phyloP scores from a whole-genome alignment of 2,329 filamentous ascomycete genomes.

The Metarhizium anisopliae region DNA sequence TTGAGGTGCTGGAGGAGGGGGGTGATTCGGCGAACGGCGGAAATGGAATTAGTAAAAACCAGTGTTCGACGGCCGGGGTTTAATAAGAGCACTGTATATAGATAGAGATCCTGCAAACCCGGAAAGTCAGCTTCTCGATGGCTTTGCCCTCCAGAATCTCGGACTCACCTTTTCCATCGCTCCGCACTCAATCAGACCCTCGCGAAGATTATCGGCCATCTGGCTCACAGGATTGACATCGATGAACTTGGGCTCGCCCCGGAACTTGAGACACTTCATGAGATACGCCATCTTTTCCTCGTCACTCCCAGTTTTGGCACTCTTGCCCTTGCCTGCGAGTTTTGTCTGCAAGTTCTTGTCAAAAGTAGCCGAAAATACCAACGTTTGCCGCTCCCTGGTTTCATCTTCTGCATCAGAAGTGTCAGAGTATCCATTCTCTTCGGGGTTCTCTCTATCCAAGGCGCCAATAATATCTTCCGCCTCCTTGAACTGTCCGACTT shows the following conservation, averaged over 20 bases:
- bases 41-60: slow-evolving; percentile 94
- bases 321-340: slow-evolving; percentile 64
- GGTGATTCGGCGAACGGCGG: slow-evolving; percentile 75
- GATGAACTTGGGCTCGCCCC: slow-evolving; percentile 78
- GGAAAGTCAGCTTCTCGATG: slow-evolving; percentile 11
- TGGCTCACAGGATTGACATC: slow-evolving; percentile 84
- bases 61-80: slow-evolving; percentile 74
- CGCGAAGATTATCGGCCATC: slow-evolving; percentile 78
- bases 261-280: slow-evolving; percentile 80
- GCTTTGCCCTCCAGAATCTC: neutral
- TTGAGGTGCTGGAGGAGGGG: slow-evolving; percentile 78
- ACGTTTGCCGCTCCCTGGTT: slow-evolving; percentile 59
- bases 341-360: slow-evolving; percentile 88
- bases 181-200: slow-evolving; percentile 85
- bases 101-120: slow-evolving; percentile 64
- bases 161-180: slow-evolving; percentile 78
- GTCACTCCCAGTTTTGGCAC: slow-evolving; percentile 39
- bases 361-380: slow-evolving; percentile 96
- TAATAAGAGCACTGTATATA: slow-evolving; percentile 79
- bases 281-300: slow-evolving; percentile 88
- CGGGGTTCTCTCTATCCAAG: slow-evolving; percentile 63
- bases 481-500: slow-evolving; percentile 92
- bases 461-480: slow-evolving; percentile 78
- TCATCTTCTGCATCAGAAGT: slow-evolving; percentile 37
- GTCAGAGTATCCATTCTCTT: slow-evolving; percentile 41